A percentile compares a stretch with the other conserved stretches of the same genome.
Conservation (phyloP, 192 early-diverging fungal species). For the Rhizophlyctis rosea region DNA sequence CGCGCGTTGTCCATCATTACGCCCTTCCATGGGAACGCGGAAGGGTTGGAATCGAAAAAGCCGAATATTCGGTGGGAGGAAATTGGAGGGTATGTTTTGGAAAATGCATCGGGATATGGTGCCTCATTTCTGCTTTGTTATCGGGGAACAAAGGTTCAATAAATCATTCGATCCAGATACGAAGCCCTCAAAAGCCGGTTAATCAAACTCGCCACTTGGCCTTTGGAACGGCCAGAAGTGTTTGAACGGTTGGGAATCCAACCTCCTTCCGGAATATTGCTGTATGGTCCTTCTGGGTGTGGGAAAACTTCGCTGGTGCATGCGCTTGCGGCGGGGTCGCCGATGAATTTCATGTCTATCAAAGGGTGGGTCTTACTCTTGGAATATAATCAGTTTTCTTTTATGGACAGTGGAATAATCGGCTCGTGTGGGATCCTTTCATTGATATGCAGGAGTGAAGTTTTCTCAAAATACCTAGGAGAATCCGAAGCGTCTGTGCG, state of each 20-base stretch:
- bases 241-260: conserved; percentile 63
- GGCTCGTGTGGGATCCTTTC: neutral
- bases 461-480: conserved; percentile 95
- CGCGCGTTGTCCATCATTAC: conserved; percentile 54
- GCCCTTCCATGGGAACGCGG: conserved; percentile 60
- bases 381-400: too few species aligned
- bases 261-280: conserved; percentile 78
- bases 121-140: conserved; percentile 3
- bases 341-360: conserved; percentile 81
- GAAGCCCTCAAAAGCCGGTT: conserved; percentile 52
- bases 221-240: conserved; percentile 52
- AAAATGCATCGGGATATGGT: conserved; percentile 14
- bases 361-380: conserved; percentile 70
- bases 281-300: conserved; percentile 90
- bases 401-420: too few species aligned
- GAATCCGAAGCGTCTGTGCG: conserved; percentile 84
- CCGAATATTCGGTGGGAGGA: conserved; percentile 52
- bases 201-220: conserved; percentile 56
- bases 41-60: conserved; percentile 56
- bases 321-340: conserved; percentile 70
- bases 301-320: conserved; percentile 86
- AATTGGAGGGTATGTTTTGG: conserved; percentile 65
- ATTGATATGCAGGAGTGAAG: conserved; percentile 53
- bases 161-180: conserved; percentile 46
- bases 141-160: neutral